Evolutionary conservation across 169 alveolate species (phyloP).

Genomic region (Plasmodium sp.): DNA sequence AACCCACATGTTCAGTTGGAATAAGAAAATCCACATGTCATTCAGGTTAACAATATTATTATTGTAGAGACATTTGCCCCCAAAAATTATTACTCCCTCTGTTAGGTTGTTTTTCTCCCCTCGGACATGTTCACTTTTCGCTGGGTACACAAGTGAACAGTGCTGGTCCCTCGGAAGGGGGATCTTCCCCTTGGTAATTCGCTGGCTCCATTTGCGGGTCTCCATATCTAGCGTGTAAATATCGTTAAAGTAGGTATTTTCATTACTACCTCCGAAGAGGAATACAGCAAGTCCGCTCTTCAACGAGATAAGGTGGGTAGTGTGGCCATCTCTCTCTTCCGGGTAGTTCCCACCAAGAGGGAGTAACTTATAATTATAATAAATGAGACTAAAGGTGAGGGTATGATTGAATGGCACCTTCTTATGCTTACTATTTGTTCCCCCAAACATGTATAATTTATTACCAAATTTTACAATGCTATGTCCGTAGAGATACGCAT

Average conservation of each 20-base stretch:
- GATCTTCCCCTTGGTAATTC: slow-evolving; percentile 79
- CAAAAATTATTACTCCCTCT: slow-evolving; percentile 71
- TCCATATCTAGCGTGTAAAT: slow-evolving; percentile 87
- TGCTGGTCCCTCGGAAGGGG: slow-evolving; percentile 92
- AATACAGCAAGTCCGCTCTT: slow-evolving; percentile 83
- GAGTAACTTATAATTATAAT: slow-evolving; percentile 85
- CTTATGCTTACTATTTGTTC: slow-evolving; percentile 84
- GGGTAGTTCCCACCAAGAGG: slow-evolving; percentile 88
- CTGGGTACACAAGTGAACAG: slow-evolving; percentile 88
- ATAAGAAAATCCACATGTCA: slow-evolving; percentile 91
- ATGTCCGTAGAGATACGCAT: slow-evolving; percentile 82
- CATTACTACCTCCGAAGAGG: slow-evolving; percentile 89
- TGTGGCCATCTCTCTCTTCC: slow-evolving; percentile 88
- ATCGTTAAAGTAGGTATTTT: slow-evolving; percentile 86
- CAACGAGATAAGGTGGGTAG: slow-evolving; percentile 85
- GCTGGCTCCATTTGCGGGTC: slow-evolving; percentile 81
- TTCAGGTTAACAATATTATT: slow-evolving; percentile 84
- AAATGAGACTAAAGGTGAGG: slow-evolving; percentile 85
- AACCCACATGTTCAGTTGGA: slow-evolving; percentile 87
- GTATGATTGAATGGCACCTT: slow-evolving; percentile 85
- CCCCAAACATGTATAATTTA: slow-evolving; percentile 90
- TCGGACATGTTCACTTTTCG: slow-evolving; percentile 86
- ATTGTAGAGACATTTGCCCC: slow-evolving; percentile 77
- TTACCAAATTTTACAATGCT: slow-evolving; percentile 87
- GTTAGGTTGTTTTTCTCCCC: slow-evolving; percentile 74